These are phyloP conservation scores for Rauvolfia tetraphylla DNA, from an alignment of 257 asterid species.

Conservation along the genomic window DNA sequence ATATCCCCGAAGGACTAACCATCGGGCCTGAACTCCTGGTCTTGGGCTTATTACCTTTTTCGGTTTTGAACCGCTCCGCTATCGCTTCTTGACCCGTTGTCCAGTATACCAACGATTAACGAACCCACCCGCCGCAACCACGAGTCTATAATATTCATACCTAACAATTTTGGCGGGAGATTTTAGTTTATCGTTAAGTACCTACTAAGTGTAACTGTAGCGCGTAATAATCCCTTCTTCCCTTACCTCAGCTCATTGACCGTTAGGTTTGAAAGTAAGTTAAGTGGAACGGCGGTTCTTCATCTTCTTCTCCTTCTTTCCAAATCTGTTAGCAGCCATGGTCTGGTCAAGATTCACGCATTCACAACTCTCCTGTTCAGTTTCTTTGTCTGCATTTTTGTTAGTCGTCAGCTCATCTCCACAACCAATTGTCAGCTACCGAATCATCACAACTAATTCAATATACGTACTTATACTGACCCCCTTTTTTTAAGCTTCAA, in stretches of 20 bases:
- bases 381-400: neutral
- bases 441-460: neutral
- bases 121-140: neutral
- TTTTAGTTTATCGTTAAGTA: neutral
- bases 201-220: too few relatives aligned
- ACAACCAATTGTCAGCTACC: slow-evolving; percentile 6
- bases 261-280: slow-evolving; percentile 22
- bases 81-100: too few relatives aligned
- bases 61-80: too few relatives aligned
- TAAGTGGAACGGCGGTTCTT: neutral
- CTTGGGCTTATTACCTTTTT: neutral
- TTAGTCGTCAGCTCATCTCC: neutral
- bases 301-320: neutral
- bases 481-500: neutral
- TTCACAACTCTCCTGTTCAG: neutral
- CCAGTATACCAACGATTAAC: too few relatives aligned
- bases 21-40: too few relatives aligned
- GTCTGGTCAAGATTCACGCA: slow-evolving; percentile 1
- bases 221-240: neutral
- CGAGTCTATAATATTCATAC: neutral
- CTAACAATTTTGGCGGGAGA: slow-evolving; percentile 13
- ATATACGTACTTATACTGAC: neutral
- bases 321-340: neutral
- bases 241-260: neutral
- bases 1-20: neutral